These are phyloP conservation scores for Candida andamanensis DNA, from an alignment of 805 yeast species.

Conservation along the genomic window DNA sequence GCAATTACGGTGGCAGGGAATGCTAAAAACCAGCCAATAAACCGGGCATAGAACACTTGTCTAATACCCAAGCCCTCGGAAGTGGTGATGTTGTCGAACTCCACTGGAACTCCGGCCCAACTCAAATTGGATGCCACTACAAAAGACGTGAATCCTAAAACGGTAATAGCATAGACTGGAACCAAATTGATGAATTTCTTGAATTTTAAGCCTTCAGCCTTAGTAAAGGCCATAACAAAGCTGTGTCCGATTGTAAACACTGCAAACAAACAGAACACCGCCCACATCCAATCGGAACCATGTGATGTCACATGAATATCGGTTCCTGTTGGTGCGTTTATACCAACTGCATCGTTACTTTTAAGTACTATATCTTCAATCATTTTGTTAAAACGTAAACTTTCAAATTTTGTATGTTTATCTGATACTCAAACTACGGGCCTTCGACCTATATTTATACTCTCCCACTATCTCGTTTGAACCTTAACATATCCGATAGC, in stretches of 20 bases:
- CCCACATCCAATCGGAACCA: conserved; percentile 69
- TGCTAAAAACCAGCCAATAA: conserved; percentile 53
- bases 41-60: conserved; percentile 54
- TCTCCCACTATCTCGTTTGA: too few relatives aligned
- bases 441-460: too few relatives aligned
- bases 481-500: too few relatives aligned
- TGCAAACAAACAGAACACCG: conserved; percentile 48
- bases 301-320: conserved; percentile 50
- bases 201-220: conserved; percentile 19
- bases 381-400: too few relatives aligned
- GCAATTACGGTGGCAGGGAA: conserved; percentile 42
- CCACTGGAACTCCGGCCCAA: conserved; percentile 42
- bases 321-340: conserved; percentile 36
- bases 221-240: conserved; percentile 19
- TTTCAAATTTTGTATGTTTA: too few relatives aligned
- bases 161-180: conserved; percentile 39
- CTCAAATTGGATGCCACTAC: conserved; percentile 58
- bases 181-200: conserved; percentile 33
- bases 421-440: too few relatives aligned
- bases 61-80: conserved; percentile 28
- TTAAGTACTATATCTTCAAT: too few relatives aligned
- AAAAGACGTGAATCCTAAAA: conserved; percentile 46
- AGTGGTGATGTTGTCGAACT: conserved; percentile 45
- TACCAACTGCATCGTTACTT: conserved; percentile 37
- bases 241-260: conserved; percentile 28